Conservation (phyloP, 306 rosid genomes). For the Oemleria cerasiformis region DNA sequence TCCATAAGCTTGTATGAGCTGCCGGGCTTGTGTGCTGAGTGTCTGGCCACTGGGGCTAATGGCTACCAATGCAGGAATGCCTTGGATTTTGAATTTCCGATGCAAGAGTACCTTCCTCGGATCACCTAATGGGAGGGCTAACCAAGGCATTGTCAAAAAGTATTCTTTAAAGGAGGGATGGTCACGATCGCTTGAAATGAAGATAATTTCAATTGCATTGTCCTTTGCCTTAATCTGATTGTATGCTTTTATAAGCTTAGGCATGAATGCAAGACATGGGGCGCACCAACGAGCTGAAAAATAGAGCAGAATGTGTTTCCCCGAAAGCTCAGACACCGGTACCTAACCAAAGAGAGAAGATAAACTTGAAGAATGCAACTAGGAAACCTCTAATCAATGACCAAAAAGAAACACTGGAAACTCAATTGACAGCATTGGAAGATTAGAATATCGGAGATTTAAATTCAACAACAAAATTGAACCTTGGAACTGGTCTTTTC, state of each 20-base stretch:
- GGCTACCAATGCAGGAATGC: slow-evolving; percentile 35
- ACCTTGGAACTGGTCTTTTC: slow-evolving; percentile 44
- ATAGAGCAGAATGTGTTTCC: slow-evolving; percentile 40
- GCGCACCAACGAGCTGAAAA: slow-evolving; percentile 54
- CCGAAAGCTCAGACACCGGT: slow-evolving; percentile 39
- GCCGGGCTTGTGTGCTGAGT: slow-evolving; percentile 23
- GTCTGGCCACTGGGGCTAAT: slow-evolving; percentile 34
- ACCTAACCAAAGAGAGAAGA: slow-evolving; percentile 22
- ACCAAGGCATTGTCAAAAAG: slow-evolving; percentile 45
- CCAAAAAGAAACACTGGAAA: neutral
- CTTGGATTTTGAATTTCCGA: slow-evolving; percentile 38
- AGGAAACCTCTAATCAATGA: neutral
- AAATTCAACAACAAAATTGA: neutral
- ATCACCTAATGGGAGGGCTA: slow-evolving; percentile 49
- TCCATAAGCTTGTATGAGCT: slow-evolving; percentile 34
- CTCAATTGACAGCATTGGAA: neutral
- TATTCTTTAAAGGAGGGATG: slow-evolving; percentile 29
- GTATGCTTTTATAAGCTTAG: slow-evolving; percentile 36
- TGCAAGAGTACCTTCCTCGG: slow-evolving; percentile 28
- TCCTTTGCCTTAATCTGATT: slow-evolving; percentile 30
- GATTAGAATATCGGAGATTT: neutral
- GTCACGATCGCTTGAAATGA: slow-evolving; percentile 43
- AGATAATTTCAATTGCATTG: slow-evolving; percentile 33
- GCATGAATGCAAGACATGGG: slow-evolving; percentile 43
- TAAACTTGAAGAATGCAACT: neutral